phyloP scores from a whole-genome alignment of 805 yeast genomes.

The Saccharomyces mikatae region DNA sequence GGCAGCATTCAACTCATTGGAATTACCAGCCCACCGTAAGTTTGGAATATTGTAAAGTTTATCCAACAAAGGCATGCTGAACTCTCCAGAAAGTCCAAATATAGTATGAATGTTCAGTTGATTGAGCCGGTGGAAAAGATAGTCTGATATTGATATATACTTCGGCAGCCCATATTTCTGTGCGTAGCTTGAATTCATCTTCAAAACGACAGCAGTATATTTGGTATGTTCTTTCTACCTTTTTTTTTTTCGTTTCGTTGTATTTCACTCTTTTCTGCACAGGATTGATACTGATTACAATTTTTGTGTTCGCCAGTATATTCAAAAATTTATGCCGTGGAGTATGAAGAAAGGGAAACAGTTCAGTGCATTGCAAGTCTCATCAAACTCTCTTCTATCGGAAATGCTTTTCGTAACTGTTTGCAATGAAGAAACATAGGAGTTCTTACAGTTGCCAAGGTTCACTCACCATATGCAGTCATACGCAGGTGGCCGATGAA shows the following conservation, averaged over 20 bases:
- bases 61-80: constrained; percentile 55
- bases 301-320: not conserved
- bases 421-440: not conserved
- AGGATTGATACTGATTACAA: not conserved
- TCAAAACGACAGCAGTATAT: not conserved
- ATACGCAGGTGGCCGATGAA: not conserved
- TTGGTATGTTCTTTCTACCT: not conserved
- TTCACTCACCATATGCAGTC: not conserved
- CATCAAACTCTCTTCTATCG: not conserved
- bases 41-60: constrained; percentile 44
- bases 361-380: not conserved
- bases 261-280: not conserved
- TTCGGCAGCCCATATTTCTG: constrained; percentile 6
- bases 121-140: constrained; percentile 46
- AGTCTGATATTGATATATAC: constrained; percentile 48
- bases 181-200: constrained; percentile 1
- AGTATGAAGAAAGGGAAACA: not conserved
- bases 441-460: not conserved
- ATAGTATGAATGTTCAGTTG: constrained; percentile 45
- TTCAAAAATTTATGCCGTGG: not conserved
- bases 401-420: not conserved
- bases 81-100: constrained; percentile 70
- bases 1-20: constrained; percentile 81
- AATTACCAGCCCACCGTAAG: constrained; percentile 65
- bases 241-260: not conserved